These are phyloP conservation scores for Blastosporella zonata DNA, from an alignment of 1,284 basidiomycete genomes.

Conservation along the genomic window DNA sequence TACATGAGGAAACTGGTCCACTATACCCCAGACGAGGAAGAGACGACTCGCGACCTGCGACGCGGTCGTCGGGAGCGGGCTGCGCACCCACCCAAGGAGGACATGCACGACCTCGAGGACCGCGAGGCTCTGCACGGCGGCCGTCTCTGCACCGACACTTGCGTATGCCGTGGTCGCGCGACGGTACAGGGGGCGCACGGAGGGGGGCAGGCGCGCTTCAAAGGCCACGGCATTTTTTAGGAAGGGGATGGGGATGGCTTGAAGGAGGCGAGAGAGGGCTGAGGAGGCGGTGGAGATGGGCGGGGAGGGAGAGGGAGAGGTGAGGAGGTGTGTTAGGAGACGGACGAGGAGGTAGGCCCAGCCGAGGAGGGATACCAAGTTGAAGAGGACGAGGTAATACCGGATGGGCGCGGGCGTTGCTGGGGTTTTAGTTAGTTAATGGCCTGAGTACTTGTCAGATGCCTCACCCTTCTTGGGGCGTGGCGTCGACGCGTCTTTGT, in stretches of 20 bases:
- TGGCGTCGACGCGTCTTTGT: not conserved
- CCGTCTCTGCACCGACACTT: conserved; percentile 61
- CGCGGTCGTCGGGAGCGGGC: conserved; percentile 76
- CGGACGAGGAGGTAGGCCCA: conserved; percentile 72
- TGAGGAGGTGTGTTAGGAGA: conserved; percentile 48
- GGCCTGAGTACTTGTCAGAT: not conserved
- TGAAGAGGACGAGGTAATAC: conserved; percentile 78
- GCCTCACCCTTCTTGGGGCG: conserved; percentile 1
- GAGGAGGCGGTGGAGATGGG: conserved; percentile 27
- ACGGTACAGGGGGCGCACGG: conserved; percentile 37
- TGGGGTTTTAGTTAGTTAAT: not conserved
- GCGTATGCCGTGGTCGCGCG: conserved; percentile 51
- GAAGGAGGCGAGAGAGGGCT: conserved; percentile 35
- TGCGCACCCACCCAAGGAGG: conserved; percentile 79
- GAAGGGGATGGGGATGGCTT: conserved; percentile 31
- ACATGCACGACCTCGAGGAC: conserved; percentile 83
- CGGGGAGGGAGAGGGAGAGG: conserved; percentile 34
- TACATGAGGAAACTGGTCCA: conserved; percentile 56
- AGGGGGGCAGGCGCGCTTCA: conserved; percentile 31
- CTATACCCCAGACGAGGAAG: conserved; percentile 86
- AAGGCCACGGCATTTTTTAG: conserved; percentile 28
- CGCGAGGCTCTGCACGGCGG: conserved; percentile 80
- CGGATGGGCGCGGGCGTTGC: conserved; percentile 33
- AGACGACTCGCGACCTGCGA: conserved; percentile 89
- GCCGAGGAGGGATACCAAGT: conserved; percentile 65